Conservation (phyloP, 192 early-diverging fungal species). For the Dissophora globulifera region DNA sequence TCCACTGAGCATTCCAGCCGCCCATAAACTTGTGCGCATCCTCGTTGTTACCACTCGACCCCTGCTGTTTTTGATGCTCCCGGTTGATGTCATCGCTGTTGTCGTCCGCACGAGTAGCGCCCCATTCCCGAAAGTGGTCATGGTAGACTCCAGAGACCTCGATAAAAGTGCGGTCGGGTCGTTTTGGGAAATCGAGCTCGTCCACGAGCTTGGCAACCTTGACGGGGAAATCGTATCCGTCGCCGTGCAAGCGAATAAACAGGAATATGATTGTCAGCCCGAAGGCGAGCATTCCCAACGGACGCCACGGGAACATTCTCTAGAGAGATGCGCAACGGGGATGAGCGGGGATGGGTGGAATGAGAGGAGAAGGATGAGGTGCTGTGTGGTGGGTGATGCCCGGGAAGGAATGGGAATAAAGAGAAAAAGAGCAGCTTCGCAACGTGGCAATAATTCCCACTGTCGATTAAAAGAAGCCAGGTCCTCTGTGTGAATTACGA, state of each 20-base stretch:
- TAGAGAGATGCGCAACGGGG: too few species aligned
- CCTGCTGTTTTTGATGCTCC: background rate
- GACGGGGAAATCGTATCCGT: slow-evolving; percentile 43
- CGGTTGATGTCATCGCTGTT: background rate
- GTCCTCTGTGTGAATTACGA: too few species aligned
- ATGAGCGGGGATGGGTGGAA: too few species aligned
- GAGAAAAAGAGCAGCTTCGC: too few species aligned
- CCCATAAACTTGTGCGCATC: slow-evolving; percentile 4
- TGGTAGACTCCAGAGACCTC: slow-evolving; percentile 26
- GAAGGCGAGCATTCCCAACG: slow-evolving; percentile 34
- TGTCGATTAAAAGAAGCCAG: too few species aligned
- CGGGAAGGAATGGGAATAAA: too few species aligned
- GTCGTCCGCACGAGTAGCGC: too few species aligned
- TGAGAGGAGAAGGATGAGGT: too few species aligned
- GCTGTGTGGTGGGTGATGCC: too few species aligned
- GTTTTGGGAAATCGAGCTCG: slow-evolving; percentile 3
- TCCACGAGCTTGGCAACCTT: slow-evolving; percentile 1
- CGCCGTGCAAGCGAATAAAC: slow-evolving; percentile 42
- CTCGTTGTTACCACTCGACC: background rate
- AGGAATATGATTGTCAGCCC: slow-evolving; percentile 41
- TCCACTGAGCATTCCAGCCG: slow-evolving; percentile 31
- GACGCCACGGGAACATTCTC: slow-evolving; percentile 50
- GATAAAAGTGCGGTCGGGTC: slow-evolving; percentile 21
- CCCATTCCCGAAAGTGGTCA: slow-evolving; percentile 8
- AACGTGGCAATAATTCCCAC: too few species aligned